Percentiles rank a stretch among this genome's conserved stretches.
Conservation (phyloP, 768 basidiomycete genomes). For the Rhodosporidiobolus sp. region DNA sequence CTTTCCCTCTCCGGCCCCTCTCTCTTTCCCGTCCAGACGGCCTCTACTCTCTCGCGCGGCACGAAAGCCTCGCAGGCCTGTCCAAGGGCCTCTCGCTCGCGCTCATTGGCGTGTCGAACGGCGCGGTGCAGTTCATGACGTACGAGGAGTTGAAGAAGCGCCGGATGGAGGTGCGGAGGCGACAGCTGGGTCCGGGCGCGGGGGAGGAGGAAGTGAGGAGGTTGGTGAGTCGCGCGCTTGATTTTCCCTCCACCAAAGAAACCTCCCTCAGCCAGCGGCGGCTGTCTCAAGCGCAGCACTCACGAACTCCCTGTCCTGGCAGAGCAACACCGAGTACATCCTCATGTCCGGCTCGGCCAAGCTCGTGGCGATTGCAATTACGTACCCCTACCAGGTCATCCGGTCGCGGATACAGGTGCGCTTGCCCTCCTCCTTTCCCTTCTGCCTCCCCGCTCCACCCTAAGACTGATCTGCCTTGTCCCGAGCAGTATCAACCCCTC, state of each 20-base stretch:
- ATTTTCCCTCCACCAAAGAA: not conserved
- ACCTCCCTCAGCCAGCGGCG: no score
- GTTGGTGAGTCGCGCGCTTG: conserved; percentile 60
- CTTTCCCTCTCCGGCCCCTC: not conserved
- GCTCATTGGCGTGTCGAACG: conserved; percentile 87
- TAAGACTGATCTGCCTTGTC: not conserved
- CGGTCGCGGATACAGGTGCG: conserved; percentile 84
- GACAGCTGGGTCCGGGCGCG: conserved; percentile 10
- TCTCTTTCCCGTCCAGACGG: conserved; percentile 57
- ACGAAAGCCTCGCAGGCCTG: conserved; percentile 74
- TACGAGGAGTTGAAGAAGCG: conserved; percentile 94
- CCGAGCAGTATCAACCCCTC: conserved; percentile 30
- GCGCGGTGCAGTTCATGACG: conserved; percentile 89
- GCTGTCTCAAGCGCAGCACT: no score
- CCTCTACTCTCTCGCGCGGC: conserved; percentile 63
- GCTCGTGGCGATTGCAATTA: conserved; percentile 71
- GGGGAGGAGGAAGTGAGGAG: conserved; percentile 73
- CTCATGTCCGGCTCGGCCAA: conserved; percentile 89
- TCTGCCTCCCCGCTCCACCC: not conserved
- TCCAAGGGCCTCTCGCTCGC: conserved; percentile 85
- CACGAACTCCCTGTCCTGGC: no score
- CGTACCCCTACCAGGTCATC: conserved; percentile 97
- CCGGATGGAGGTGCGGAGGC: conserved; percentile 56
- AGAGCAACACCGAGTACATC: conserved; percentile 91
- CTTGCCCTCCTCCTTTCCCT: not conserved